phyloP scores from a whole-genome alignment of 2,329 filamentous ascomycete species.

The Monilinia polystroma region DNA sequence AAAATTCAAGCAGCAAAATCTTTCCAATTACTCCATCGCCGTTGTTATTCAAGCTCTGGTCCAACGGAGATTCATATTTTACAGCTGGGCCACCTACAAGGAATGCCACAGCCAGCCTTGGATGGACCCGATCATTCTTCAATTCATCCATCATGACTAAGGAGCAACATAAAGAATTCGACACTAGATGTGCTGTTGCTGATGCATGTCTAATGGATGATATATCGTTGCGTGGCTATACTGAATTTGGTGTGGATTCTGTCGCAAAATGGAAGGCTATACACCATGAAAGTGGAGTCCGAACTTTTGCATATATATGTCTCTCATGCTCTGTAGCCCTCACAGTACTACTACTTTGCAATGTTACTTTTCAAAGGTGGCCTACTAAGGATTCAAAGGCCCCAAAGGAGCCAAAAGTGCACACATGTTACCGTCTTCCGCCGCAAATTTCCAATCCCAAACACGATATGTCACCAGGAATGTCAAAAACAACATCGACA shows the following conservation, averaged over 20 bases:
- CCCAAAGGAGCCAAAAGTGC: constrained; percentile 6
- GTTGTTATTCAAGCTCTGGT: constrained; percentile 48
- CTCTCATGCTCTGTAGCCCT: constrained; percentile 19
- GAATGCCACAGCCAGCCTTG: constrained; percentile 44
- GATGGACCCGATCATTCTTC: constrained; percentile 50
- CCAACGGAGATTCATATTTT: constrained; percentile 45
- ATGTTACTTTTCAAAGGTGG: constrained; percentile 14
- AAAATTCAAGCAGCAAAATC: constrained; percentile 30
- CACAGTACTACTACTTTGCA: constrained; percentile 9
- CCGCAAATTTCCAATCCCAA: constrained; percentile 11
- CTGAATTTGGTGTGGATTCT: constrained; percentile 24
- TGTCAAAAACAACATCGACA: not conserved
- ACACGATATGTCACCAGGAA: not conserved
- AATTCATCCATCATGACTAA: constrained; percentile 46
- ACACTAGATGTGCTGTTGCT: constrained; percentile 36
- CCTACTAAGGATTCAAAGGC: constrained; percentile 11
- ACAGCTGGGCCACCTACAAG: constrained; percentile 47
- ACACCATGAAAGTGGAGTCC: constrained; percentile 20
- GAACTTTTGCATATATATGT: constrained; percentile 17
- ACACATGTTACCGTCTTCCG: constrained; percentile 11
- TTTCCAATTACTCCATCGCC: constrained; percentile 46
- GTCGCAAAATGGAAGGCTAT: constrained; percentile 24
- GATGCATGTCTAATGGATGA: constrained; percentile 41
- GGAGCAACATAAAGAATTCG: constrained; percentile 35
- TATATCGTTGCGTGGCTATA: constrained; percentile 25